phyloP scores from a whole-genome alignment of 192 early-diverging fungal species.

The Backusella psychrophila region DNA sequence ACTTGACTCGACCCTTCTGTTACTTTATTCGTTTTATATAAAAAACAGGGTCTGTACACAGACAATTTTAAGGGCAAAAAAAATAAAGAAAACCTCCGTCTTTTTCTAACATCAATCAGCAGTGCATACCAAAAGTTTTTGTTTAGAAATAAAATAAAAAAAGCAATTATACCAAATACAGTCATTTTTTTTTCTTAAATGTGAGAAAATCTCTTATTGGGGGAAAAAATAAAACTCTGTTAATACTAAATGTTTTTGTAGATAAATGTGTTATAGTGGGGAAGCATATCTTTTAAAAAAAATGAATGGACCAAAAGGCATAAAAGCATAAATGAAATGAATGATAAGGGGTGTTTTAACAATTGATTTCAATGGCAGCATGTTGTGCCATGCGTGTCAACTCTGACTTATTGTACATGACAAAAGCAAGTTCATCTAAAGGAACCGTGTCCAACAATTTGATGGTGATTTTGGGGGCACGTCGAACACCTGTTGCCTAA shows the following conservation, averaged over 20 bases:
- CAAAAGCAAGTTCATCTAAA: slow-evolving; percentile 27
- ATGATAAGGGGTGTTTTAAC: background rate
- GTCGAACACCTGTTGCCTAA: slow-evolving; percentile 31
- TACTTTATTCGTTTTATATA: background rate
- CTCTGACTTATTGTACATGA: slow-evolving; percentile 25
- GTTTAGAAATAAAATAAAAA: background rate
- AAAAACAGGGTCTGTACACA: background rate
- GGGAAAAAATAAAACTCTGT: background rate
- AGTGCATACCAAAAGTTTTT: background rate
- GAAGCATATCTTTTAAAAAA: background rate
- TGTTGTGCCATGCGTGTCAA: background rate
- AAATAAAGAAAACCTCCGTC: background rate
- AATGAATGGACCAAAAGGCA: background rate
- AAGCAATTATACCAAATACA: background rate
- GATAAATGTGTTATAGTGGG: background rate
- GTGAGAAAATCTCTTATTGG: background rate
- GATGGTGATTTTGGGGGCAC: slow-evolving; percentile 40
- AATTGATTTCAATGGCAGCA: background rate
- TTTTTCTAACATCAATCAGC: background rate
- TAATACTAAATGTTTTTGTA: background rate
- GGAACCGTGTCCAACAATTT: slow-evolving; percentile 34
- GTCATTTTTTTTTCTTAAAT: background rate
- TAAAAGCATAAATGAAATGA: background rate
- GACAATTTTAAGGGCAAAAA: slow-evolving; percentile 7
- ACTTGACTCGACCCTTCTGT: background rate